Evolutionary conservation across 2,329 filamentous ascomycete species (phyloP), one percentile per base, ranked within the genome.

Genomic region (Monascus ruber): DNA sequence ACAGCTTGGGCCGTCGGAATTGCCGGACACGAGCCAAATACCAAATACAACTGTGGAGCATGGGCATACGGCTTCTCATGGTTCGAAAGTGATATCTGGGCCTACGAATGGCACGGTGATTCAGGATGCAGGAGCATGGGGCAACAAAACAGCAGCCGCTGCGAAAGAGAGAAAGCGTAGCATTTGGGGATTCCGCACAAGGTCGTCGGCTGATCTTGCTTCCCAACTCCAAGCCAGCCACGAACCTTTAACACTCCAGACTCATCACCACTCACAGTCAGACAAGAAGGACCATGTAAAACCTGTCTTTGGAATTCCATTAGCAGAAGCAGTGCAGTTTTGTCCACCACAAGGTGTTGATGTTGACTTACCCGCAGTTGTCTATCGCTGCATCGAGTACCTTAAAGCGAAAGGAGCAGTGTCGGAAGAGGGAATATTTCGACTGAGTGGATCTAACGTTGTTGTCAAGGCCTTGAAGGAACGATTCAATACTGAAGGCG

Each of bases 361-460:
- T 43, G 78, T 86, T 5, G 80, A 83, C 26, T 68, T 98, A 26
- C 91, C 91, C 1, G 85, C 89, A 5, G 91, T 98, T 2, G 85
- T 96, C 6, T 98, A 93, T 64, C 81, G 91, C 41, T 95, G 87
- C 56, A 84, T 98, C 45, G 85, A 96, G 60, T 98, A 94, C 59
- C 73, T 98, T 11, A 82, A 85, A 48, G 74, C 77, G 5, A 88
- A 88, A 66, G 78, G 84, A 45, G 91, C 88, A 7, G 73, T 82
- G 35, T 72, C 72, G 5, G 91, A 98, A 60, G 91, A 98, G 62
- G 91, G 91, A 33, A 94, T 98, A 33, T 98, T 98, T 72, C 80
- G 91, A 37, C 72, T 98, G 33, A 96, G 88, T 59, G 91, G 91
- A n/a, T 96, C 89, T 1, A 96, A 94, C 56, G 76, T 93, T 39